Evolutionary conservation across 2,329 filamentous ascomycete genomes (phyloP).

Genomic region (Exophiala dermatitidis): DNA sequence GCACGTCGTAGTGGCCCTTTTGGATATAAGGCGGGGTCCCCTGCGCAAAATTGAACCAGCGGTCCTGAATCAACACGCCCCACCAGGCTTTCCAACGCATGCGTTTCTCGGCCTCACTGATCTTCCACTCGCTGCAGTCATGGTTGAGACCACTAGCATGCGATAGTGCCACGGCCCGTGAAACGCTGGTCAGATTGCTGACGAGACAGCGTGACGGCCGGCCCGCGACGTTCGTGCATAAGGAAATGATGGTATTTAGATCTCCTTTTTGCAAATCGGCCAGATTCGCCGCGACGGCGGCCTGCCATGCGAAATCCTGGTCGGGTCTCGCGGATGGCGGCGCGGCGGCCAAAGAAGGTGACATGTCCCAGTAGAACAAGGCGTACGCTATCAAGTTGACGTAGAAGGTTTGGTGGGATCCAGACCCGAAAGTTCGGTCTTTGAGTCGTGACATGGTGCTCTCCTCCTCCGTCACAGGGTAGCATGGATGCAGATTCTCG

Average conservation of each 20-base stretch:
- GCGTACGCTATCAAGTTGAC: conserved; percentile 54
- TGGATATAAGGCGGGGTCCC: conserved; percentile 49
- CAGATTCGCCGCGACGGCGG: conserved; percentile 54
- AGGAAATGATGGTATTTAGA: conserved; percentile 51
- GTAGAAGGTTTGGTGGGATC: conserved; percentile 48
- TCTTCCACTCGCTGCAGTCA: conserved; percentile 48
- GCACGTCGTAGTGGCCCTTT: conserved; percentile 50
- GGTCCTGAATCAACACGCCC: conserved; percentile 51
- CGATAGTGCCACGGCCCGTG: conserved; percentile 48
- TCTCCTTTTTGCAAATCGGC: conserved; percentile 51
- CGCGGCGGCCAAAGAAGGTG: conserved; percentile 39
- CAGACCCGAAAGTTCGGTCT: conserved; percentile 35
- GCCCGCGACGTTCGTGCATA: conserved; percentile 53
- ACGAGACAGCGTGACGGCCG: conserved; percentile 38
- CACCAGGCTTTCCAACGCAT: conserved; percentile 50
- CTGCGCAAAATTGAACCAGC: conserved; percentile 51
- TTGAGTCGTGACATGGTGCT: conserved; percentile 48
- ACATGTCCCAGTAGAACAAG: conserved; percentile 52
- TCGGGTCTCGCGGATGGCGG: conserved; percentile 43
- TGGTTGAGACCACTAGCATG: conserved; percentile 52
- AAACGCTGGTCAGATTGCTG: conserved; percentile 47
- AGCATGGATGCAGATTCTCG: conserved; percentile 51
- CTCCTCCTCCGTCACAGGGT: conserved; percentile 53
- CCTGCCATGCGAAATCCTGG: conserved; percentile 55
- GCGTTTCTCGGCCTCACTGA: conserved; percentile 45